Conservation (phyloP, 2,329 filamentous ascomycete species). For the Ophiostoma triangulosporum region DNA sequence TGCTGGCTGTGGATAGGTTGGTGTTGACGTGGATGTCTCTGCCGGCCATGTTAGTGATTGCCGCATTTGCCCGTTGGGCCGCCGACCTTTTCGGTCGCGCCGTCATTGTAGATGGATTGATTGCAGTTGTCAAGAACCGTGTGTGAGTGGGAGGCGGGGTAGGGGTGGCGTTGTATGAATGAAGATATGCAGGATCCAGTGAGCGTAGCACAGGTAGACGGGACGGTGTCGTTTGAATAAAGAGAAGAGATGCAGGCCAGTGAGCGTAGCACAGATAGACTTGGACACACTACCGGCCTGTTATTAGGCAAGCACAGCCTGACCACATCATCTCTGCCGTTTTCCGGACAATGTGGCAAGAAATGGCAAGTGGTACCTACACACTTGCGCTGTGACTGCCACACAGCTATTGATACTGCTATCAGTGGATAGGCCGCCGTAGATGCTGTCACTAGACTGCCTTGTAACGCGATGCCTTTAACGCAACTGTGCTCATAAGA, state of each 20-base stretch:
- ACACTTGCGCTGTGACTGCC: too few relatives aligned
- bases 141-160: background rate
- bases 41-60: constrained; percentile 38
- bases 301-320: background rate
- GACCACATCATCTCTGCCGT: too few relatives aligned
- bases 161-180: background rate
- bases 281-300: background rate
- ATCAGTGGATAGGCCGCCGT: too few relatives aligned
- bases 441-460: too few relatives aligned
- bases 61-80: constrained; percentile 30
- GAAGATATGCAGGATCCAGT: too few relatives aligned
- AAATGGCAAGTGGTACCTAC: too few relatives aligned
- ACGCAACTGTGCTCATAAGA: too few relatives aligned
- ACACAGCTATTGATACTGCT: too few relatives aligned
- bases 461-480: too few relatives aligned
- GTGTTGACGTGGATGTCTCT: constrained; percentile 23
- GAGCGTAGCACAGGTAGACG: background rate
- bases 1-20: constrained; percentile 18
- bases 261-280: background rate
- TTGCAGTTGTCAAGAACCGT: background rate
- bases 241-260: background rate
- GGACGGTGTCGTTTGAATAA: background rate
- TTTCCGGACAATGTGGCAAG: too few relatives aligned
- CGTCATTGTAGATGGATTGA: constrained; percentile 27
- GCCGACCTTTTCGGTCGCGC: constrained; percentile 35